Base-by-base conservation (phyloP, 352 stramenopile species). In the Phytophthora kernoviae region DNA sequence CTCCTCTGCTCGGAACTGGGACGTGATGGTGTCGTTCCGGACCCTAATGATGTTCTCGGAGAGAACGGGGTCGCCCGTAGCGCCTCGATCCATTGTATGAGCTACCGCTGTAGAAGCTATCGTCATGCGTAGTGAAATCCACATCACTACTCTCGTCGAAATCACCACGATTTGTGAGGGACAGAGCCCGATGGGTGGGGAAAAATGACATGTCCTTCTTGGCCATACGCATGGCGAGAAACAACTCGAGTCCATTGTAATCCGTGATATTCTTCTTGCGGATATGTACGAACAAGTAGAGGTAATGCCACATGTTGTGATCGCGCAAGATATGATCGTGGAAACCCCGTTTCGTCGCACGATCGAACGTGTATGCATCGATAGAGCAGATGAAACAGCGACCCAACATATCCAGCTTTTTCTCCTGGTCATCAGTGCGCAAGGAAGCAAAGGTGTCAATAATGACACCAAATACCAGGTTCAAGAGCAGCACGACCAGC, bases 271-370 rank as follows among this genome's bases (percentile, higher is more conserved):
- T 68, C 45, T 93, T 93, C 58, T 90, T 90, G 52, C 76, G 75
- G 52, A 93, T 89, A 55, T 93, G 83, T 11, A 90, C 83, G 49
- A 93, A 91, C 4, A 93, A 54, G 27, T 81, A 90, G 24, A 93
- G 69, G 54, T 93, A 93, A 51, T 91, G 75, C 81, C 81, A 93
- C 75, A 91, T 87, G 58, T 91, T 93, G 68, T 93, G 83, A 27
- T 93, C 79, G 20, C 64, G 71, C 51, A 85, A 84, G 37, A 89
- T 87, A 46, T 93, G 83, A 21, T 90, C 69, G 34, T 89, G 77
- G 54, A 93, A 93, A 10, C 83, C 83, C 42, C 77, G 60, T 47
- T 84, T 88, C 6, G 77, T 93, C 1, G 62, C 46, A 32, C 81
- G 77, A 43, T 93, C 80, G 30, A 93, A 93, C 1, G 81, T 84